phyloP scores from a whole-genome alignment of 2,329 filamentous ascomycete species.

The Thielaviopsis euricoi region DNA sequence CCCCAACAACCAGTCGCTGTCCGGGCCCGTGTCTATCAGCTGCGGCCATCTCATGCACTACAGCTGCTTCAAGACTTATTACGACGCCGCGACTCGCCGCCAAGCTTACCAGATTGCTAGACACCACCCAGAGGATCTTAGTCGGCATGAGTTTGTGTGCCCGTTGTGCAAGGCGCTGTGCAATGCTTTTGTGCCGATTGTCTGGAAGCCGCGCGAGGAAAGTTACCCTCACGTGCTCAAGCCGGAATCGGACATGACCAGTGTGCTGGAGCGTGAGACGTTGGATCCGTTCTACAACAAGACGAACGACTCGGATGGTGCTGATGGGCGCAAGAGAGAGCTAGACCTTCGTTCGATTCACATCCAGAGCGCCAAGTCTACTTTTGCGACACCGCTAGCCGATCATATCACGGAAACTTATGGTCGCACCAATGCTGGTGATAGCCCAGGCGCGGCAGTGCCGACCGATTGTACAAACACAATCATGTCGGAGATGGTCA shows the following conservation, averaged over 20 bases:
- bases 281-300: constrained; percentile 1
- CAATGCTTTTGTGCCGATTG: constrained; percentile 84
- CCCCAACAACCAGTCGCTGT: constrained; percentile 45
- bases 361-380: neutral
- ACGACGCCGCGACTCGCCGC: constrained; percentile 64
- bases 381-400: neutral
- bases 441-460: neutral
- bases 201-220: constrained; percentile 88
- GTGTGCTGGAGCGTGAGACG: constrained; percentile 50
- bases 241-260: constrained; percentile 20
- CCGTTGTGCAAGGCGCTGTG: constrained; percentile 92
- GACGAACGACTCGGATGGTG: neutral
- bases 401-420: neutral
- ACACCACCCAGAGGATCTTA: constrained; percentile 73
- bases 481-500: neutral
- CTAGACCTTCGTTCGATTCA: neutral
- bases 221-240: constrained; percentile 45
- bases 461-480: neutral
- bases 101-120: constrained; percentile 87
- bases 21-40: constrained; percentile 71
- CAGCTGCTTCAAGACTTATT: constrained; percentile 84
- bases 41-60: constrained; percentile 99
- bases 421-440: neutral
- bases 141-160: constrained; percentile 80
- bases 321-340: neutral